Conservation (phyloP, 2,329 filamentous ascomycete species). For the Fusarium bulbicola region DNA sequence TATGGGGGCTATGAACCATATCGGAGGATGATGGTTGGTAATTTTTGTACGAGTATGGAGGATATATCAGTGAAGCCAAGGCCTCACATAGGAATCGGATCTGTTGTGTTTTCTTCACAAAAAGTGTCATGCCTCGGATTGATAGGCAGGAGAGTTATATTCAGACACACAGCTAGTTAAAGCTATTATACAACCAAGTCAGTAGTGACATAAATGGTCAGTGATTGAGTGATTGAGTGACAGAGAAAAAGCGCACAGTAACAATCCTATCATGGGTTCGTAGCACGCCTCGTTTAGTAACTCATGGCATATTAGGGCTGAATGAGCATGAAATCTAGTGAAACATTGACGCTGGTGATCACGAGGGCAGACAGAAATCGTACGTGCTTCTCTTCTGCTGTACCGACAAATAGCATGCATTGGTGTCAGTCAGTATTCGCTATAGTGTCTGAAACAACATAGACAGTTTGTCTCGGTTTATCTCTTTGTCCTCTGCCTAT, state of each 20-base stretch:
- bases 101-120: not conserved
- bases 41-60: not conserved
- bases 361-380: not conserved
- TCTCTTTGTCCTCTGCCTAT: not conserved
- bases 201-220: not conserved
- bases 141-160: not conserved
- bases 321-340: not conserved
- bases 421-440: not conserved
- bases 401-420: not conserved
- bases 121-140: not conserved
- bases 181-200: not conserved
- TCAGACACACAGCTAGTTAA: not conserved
- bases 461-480: not conserved
- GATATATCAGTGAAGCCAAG: not conserved
- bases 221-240: not conserved
- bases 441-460: not conserved
- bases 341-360: not conserved
- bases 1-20: not conserved
- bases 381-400: not conserved
- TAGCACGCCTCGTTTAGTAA: conserved; percentile 8
- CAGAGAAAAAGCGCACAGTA: not conserved
- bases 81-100: not conserved
- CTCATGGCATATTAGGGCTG: not conserved
- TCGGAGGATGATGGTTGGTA: not conserved
- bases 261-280: not conserved